phyloP scores from a whole-genome alignment of 2,329 filamentous ascomycete species.

The Blastomyces silverae region DNA sequence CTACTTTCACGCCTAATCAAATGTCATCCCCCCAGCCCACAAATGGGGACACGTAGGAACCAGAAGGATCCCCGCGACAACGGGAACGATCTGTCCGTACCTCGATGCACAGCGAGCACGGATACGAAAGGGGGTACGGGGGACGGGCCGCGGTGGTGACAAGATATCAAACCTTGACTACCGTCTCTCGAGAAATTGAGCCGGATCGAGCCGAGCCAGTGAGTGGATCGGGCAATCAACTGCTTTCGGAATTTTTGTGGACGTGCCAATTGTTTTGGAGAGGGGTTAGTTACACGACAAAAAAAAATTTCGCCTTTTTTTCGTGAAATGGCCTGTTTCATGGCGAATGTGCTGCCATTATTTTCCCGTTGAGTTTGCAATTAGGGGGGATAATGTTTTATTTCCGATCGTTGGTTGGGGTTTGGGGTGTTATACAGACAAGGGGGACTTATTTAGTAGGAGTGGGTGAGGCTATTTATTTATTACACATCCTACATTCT shows the following conservation, averaged over 20 bases:
- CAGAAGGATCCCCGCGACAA: background rate
- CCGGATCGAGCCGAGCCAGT: background rate
- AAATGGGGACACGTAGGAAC: background rate
- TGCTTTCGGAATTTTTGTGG: background rate
- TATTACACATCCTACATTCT: background rate
- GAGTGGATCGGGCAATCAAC: background rate
- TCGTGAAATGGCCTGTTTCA: background rate
- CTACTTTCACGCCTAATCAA: background rate
- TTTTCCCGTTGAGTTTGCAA: background rate
- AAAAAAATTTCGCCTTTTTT: too few species aligned
- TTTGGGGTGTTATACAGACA: background rate
- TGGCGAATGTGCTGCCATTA: background rate
- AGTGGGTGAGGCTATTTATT: background rate
- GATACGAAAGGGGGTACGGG: background rate
- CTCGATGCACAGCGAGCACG: background rate
- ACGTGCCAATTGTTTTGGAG: background rate
- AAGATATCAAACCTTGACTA: background rate
- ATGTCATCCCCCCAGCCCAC: background rate
- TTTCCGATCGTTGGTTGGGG: background rate
- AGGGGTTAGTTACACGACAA: background rate
- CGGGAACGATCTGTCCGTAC: background rate
- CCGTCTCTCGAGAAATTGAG: background rate
- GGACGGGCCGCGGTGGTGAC: too few species aligned
- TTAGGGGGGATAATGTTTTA: background rate
- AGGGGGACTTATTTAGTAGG: too few species aligned